A percentile compares a stretch with the other conserved stretches of the same genome.
Evolutionary conservation across 2,329 filamentous ascomycete genomes (phyloP).

Genomic region (Aspergillus aculeatinus): DNA sequence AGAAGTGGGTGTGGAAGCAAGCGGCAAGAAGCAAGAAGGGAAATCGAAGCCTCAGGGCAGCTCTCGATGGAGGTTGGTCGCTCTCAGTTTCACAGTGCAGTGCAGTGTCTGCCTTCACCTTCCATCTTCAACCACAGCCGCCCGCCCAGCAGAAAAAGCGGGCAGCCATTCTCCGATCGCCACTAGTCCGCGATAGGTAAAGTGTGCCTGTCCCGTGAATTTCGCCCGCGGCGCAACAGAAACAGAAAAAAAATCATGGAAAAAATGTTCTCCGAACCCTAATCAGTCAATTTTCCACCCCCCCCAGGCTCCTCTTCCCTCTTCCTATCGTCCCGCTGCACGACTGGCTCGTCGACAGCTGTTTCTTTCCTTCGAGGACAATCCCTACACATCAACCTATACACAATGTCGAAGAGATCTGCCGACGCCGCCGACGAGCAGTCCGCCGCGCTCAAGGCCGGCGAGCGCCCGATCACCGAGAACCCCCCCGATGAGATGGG

Average conservation of each 20-base stretch:
- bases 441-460: conserved; percentile 58
- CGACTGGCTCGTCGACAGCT: conserved; percentile 23
- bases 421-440: conserved; percentile 54
- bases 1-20: neutral
- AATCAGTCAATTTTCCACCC: conserved; percentile 2
- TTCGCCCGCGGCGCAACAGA: conserved; percentile 28
- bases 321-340: conserved; percentile 18
- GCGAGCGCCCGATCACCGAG: conserved; percentile 56
- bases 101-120: neutral
- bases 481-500: conserved; percentile 54
- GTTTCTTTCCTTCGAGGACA: neutral
- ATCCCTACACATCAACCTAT: neutral
- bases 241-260: conserved; percentile 9
- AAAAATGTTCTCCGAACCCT: conserved; percentile 33
- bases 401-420: conserved; percentile 60
- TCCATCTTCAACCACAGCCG: neutral
- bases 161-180: conserved; percentile 26
- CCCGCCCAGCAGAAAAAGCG: conserved; percentile 17
- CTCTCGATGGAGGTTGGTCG: too few relatives aligned
- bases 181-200: conserved; percentile 37
- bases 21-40: neutral
- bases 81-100: neutral
- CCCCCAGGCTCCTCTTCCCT: conserved; percentile 16
- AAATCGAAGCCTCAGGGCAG: neutral
- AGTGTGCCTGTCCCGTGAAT: conserved; percentile 25